These are phyloP conservation scores for Mycena filopes DNA, from an alignment of 768 basidiomycete genomes.

Conservation along the genomic window DNA sequence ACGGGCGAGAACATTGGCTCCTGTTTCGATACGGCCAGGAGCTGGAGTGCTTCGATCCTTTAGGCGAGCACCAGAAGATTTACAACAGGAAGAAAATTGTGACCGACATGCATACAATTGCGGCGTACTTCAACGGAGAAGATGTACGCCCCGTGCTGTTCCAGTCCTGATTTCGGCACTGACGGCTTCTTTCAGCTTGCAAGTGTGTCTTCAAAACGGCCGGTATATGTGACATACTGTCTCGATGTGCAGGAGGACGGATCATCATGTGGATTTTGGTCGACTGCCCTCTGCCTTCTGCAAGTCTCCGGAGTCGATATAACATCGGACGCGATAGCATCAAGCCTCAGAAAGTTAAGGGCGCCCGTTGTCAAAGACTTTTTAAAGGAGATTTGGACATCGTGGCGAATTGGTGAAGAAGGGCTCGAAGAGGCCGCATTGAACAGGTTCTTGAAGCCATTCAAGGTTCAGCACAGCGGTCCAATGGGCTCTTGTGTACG, in stretches of 20 bases:
- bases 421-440: slow-evolving; percentile 6
- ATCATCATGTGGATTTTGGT: slow-evolving; percentile 1
- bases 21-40: neutral
- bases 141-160: neutral
- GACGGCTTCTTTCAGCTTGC: neutral
- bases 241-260: slow-evolving; percentile 1
- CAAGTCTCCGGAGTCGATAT: neutral
- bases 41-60: neutral
- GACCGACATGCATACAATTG: neutral
- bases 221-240: neutral
- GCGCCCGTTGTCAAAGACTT: neutral
- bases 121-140: neutral
- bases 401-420: slow-evolving; percentile 2
- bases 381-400: slow-evolving; percentile 6
- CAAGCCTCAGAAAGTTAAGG: neutral
- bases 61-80: neutral
- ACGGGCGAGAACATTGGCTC: slow-evolving; percentile 10
- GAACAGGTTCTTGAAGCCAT: neutral
- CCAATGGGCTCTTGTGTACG: neutral
- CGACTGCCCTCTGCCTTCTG: neutral
- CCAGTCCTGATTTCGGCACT: neutral
- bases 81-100: neutral
- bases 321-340: neutral
- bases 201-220: neutral
- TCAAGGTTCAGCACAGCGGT: neutral